These are phyloP conservation scores for Trichoderma koningiopsis DNA, from an alignment of 2,329 filamentous ascomycete genomes.

Conservation along the genomic window DNA sequence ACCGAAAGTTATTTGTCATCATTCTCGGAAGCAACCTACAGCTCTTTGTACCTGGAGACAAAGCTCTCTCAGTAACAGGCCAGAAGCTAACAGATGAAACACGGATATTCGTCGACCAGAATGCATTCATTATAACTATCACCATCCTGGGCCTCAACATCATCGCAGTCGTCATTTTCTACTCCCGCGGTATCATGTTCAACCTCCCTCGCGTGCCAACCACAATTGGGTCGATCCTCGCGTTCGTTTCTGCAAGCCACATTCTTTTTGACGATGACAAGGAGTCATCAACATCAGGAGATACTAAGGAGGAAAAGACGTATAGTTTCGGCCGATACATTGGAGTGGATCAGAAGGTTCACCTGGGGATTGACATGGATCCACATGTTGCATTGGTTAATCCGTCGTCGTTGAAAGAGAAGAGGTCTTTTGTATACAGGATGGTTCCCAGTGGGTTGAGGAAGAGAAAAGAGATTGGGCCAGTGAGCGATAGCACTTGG, in stretches of 20 bases:
- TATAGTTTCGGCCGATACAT: conserved; percentile 56
- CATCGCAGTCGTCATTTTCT: conserved; percentile 47
- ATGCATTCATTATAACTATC: conserved; percentile 50
- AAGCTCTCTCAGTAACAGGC: conserved; percentile 20
- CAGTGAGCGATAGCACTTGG: neutral
- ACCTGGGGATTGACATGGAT: conserved; percentile 55
- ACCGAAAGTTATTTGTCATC: conserved; percentile 32
- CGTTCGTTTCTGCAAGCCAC: conserved; percentile 46
- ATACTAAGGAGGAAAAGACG: conserved; percentile 16
- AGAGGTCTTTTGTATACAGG: neutral
- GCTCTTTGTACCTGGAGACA: conserved; percentile 37
- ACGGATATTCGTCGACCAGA: conserved; percentile 51
- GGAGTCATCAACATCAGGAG: neutral
- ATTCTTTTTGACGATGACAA: neutral
- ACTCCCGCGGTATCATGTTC: conserved; percentile 42
- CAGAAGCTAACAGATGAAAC: conserved; percentile 34
- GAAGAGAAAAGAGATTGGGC: neutral
- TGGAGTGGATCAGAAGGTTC: conserved; percentile 48
- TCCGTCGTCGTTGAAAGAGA: conserved; percentile 5
- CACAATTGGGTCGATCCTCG: conserved; percentile 50
- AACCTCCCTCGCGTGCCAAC: conserved; percentile 56
- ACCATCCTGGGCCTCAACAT: conserved; percentile 48
- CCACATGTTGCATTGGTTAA: conserved; percentile 44
- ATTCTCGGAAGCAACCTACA: conserved; percentile 46
- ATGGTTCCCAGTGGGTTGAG: neutral